Base-by-base conservation (phyloP, 441 rosid species). In the Adansonia madagascariensis region DNA sequence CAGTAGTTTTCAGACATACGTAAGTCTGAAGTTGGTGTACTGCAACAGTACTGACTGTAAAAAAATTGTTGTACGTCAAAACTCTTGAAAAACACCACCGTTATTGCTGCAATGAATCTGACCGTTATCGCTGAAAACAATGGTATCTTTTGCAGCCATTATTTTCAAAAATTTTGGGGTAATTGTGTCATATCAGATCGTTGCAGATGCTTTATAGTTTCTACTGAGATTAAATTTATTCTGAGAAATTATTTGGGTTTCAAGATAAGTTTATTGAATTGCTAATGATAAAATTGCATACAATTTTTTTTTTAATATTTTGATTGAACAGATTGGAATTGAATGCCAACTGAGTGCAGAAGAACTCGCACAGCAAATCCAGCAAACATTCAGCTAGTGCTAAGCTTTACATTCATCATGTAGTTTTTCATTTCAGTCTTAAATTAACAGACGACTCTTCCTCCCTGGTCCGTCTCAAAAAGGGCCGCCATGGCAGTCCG, bases 271-370 rank as follows among this genome's bases (percentile, higher is more conserved):
- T 27, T 27, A 27, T 27, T 31, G 39, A 31, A 31, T 31, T 57
- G 76, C 71, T 68, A 74, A 75, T 61, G 81, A 82, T 60, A 71
- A 53, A 20, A 46, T 20, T 0, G 46, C 12, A 22, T 15, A 4
- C 1, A n/a, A 2, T 27, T 47, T 50, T 53, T 75, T 66, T 62
- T 70, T 27, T 1, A 1, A 2, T 24, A 15, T 46, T 15, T 71
- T 65, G 11, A 3, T 4, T 83, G 56, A 24, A 70, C 88, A 96
- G 99, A 91, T 96, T 82, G 99, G 99, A 84, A 88, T 92, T 79
- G 97, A 92, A 85, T 96, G 99, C 85, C 97, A 83, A 85, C 94
- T 96, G 8, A 94, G 98, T 72, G 98, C 98, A 0, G 98, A 94
- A 75, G 99, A 96, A 81, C 88, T 96, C 71, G 99, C 97, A 53